phyloP scores from a whole-genome alignment of 2,329 filamentous ascomycete species.

The Neonectria faginata region DNA sequence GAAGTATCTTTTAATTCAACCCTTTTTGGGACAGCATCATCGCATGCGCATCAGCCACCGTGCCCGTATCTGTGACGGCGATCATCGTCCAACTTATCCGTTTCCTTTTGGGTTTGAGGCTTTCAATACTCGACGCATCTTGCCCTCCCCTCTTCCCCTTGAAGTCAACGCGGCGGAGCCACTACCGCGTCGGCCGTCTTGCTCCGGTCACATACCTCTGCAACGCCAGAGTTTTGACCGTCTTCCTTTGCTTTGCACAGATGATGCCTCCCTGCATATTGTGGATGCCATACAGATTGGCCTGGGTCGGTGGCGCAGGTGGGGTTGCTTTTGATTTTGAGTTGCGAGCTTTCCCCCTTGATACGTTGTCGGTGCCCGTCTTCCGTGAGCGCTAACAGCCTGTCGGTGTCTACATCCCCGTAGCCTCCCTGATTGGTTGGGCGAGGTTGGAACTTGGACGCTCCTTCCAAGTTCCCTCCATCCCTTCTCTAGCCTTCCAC shows the following conservation, averaged over 20 bases:
- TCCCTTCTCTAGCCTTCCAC: slow-evolving; percentile 9
- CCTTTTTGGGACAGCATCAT: not conserved
- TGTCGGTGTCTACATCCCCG: slow-evolving; percentile 7
- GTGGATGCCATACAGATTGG: slow-evolving; percentile 14
- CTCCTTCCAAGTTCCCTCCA: not conserved
- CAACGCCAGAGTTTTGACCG: slow-evolving; percentile 6
- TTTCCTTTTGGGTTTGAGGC: slow-evolving; percentile 10
- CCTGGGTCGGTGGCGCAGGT: slow-evolving; percentile 7
- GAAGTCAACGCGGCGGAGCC: not conserved
- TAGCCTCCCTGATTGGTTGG: not conserved
- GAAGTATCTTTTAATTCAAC: not conserved
- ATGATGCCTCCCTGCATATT: slow-evolving; percentile 26
- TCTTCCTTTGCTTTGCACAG: not conserved
- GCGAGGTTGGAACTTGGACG: not conserved
- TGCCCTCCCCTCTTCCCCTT: not conserved
- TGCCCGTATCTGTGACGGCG: not conserved
- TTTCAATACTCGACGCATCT: not conserved
- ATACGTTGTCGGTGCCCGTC: slow-evolving; percentile 5
- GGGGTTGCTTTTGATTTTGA: slow-evolving; percentile 6
- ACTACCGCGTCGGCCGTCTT: not conserved
- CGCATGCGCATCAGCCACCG: not conserved
- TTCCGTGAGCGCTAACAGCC: slow-evolving; percentile 5
- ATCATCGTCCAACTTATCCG: not conserved
- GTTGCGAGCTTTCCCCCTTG: not conserved
- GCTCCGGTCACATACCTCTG: not conserved